Evolutionary conservation across 805 yeast species (phyloP).

Genomic region (Lipomyces yamadae): DNA sequence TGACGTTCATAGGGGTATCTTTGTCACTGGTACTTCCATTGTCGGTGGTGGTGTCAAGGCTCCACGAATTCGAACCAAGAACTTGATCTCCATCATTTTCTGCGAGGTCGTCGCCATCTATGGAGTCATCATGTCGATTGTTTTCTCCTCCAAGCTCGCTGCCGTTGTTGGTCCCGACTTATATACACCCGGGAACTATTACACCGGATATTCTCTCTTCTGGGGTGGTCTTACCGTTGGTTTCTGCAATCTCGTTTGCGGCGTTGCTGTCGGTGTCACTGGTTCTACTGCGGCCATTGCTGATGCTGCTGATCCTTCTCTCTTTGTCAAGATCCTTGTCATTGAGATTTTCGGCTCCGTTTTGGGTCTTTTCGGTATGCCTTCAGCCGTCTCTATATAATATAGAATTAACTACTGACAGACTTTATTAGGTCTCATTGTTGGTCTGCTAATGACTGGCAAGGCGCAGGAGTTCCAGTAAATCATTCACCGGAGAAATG

Average conservation of each 20-base stretch:
- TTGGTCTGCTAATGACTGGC: conserved; percentile 95
- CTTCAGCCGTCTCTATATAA: not conserved
- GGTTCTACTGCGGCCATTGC: conserved; percentile 98
- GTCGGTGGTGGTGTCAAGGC: conserved; percentile 98
- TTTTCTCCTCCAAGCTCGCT: conserved; percentile 84
- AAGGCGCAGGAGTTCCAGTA: conserved; percentile 79
- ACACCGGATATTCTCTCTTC: conserved; percentile 92
- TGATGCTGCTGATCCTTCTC: conserved; percentile 95
- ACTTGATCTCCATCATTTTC: conserved; percentile 89
- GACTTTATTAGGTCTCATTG: conserved; percentile 61
- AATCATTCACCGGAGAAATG: conserved; percentile 12
- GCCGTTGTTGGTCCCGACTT: conserved; percentile 65
- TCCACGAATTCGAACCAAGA: conserved; percentile 96
- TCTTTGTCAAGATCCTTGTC: conserved; percentile 94
- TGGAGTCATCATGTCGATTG: conserved; percentile 91
- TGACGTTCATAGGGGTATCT: conserved; percentile 64
- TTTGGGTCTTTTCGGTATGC: conserved; percentile 81
- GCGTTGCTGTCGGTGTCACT: conserved; percentile 95
- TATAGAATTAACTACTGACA: not conserved
- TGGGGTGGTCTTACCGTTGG: conserved; percentile 99
- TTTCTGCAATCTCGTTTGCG: conserved; percentile 88
- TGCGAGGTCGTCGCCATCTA: conserved; percentile 99
- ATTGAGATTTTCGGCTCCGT: conserved; percentile 98
- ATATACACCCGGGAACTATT: conserved; percentile 80
- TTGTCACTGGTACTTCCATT: conserved; percentile 90